phyloP scores from a whole-genome alignment of 495 filamentous ascomycete species.

The Cercophora scortea region DNA sequence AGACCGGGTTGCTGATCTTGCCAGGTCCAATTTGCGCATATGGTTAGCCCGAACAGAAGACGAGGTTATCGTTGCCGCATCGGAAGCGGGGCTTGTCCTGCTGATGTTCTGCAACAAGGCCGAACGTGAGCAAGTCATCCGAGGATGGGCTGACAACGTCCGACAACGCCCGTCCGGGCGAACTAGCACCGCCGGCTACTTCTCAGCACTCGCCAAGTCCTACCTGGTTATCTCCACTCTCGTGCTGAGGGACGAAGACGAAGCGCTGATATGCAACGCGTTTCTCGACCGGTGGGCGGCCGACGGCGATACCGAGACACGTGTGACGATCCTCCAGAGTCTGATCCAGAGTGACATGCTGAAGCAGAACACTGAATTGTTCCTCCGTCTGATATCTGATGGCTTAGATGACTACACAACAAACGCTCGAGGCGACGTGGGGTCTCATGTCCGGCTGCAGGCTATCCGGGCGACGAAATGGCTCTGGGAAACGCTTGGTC shows the following conservation, averaged over 20 bases:
- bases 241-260: slow-evolving; percentile 1
- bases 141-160: slow-evolving; percentile 30
- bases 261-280: slow-evolving; percentile 17
- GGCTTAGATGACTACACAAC: slow-evolving; percentile 84
- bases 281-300: slow-evolving; percentile 32
- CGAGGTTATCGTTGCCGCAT: slow-evolving; percentile 34
- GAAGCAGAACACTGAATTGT: slow-evolving; percentile 16
- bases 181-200: slow-evolving; percentile 30
- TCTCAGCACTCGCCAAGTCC: slow-evolving; percentile 32
- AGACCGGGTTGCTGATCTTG: slow-evolving; percentile 12
- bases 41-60: slow-evolving; percentile 36
- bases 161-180: slow-evolving; percentile 17
- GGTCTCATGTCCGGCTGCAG: slow-evolving; percentile 71
- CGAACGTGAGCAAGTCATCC: slow-evolving; percentile 24
- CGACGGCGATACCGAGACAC: slow-evolving; percentile 47
- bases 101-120: slow-evolving; percentile 25
- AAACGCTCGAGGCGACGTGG: slow-evolving; percentile 79
- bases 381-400: slow-evolving; percentile 34
- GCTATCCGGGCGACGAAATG: slow-evolving; percentile 56
- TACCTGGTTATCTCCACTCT: slow-evolving; percentile 20
- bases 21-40: slow-evolving; percentile 19
- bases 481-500: slow-evolving; percentile 27
- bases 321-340: slow-evolving; percentile 53
- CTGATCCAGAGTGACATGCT: slow-evolving; percentile 40
- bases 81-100: slow-evolving; percentile 32